Evolutionary conservation across 108 stramenopile genomes (phyloP).

Genomic region (Cyclotella choctawhatcheeana): DNA sequence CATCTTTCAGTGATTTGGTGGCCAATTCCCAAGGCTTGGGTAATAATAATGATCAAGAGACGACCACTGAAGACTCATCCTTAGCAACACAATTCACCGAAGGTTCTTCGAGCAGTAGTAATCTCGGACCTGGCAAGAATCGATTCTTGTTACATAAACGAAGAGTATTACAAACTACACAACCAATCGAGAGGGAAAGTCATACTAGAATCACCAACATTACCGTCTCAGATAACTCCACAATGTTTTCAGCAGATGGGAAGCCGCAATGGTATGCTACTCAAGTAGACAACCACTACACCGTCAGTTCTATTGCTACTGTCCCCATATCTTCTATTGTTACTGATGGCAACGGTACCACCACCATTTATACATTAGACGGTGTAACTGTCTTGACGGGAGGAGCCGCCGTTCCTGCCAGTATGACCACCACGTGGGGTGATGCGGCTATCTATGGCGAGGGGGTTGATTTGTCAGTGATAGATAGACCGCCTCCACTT

Average conservation of each 20-base stretch:
- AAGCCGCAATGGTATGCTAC: slow-evolving; percentile 19
- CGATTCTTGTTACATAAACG: neutral
- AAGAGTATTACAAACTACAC: neutral
- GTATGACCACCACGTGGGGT: slow-evolving; percentile 24
- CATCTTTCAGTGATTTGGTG: neutral
- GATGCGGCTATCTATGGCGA: slow-evolving; percentile 29
- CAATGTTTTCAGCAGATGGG: too few relatives aligned
- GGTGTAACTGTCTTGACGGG: slow-evolving; percentile 20
- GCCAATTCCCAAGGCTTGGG: slow-evolving; percentile 3
- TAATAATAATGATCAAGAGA: too few relatives aligned
- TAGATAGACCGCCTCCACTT: neutral
- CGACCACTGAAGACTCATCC: too few relatives aligned
- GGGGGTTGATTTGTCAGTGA: neutral
- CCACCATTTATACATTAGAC: slow-evolving; percentile 26
- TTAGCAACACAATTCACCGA: neutral
- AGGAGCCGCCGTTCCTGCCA: slow-evolving; percentile 26
- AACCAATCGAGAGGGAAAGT: neutral
- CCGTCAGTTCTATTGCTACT: neutral
- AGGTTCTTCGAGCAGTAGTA: neutral
- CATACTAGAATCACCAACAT: neutral
- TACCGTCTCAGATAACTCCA: neutral
- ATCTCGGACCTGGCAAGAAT: neutral
- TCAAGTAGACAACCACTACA: slow-evolving; percentile 1
- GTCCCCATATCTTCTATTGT: slow-evolving; percentile 28
- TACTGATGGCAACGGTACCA: slow-evolving; percentile 36